phyloP scores from a whole-genome alignment of 352 stramenopile species.

The Phytophthora colocasiae region DNA sequence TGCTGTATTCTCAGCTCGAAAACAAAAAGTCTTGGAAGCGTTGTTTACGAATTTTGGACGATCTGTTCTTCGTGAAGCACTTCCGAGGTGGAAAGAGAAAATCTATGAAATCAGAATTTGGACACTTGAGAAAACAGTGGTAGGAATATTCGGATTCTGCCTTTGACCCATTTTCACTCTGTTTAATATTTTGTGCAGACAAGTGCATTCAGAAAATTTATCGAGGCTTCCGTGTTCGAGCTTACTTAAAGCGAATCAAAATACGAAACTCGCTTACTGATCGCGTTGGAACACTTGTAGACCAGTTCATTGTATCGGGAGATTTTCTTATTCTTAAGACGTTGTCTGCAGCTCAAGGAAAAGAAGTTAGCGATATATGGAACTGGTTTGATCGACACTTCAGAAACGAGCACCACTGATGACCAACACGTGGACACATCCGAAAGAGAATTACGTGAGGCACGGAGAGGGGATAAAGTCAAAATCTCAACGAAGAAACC shows the following conservation, averaged over 20 bases:
- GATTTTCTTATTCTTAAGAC: constrained; percentile 50
- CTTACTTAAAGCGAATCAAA: constrained; percentile 51
- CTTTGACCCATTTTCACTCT: constrained; percentile 3
- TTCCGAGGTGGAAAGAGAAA: constrained; percentile 45
- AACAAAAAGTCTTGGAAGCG: constrained; percentile 10
- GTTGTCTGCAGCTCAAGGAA: constrained; percentile 58
- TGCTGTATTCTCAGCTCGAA: not conserved
- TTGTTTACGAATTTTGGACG: constrained; percentile 17
- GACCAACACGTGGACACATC: constrained; percentile 57
- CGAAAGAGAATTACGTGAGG: constrained; percentile 39
- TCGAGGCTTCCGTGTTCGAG: constrained; percentile 53
- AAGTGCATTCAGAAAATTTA: constrained; percentile 62
- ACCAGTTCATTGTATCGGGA: constrained; percentile 55
- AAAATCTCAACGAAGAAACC: constrained; percentile 4
- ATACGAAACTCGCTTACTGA: constrained; percentile 45
- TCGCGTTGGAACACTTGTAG: constrained; percentile 52
- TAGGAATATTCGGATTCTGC: not conserved
- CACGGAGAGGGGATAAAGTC: constrained; percentile 5
- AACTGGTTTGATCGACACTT: constrained; percentile 52
- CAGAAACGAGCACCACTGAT: constrained; percentile 58
- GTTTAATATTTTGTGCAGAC: constrained; percentile 2
- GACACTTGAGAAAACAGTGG: constrained; percentile 26
- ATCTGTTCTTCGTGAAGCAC: constrained; percentile 23
- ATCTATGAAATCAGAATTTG: constrained; percentile 32
- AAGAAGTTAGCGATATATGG: constrained; percentile 42